Evolutionary conservation across 2,329 filamentous ascomycete genomes (phyloP), one percentile per base, ranked within the genome.

Genomic region (Thermothelomyces thermophilus): DNA sequence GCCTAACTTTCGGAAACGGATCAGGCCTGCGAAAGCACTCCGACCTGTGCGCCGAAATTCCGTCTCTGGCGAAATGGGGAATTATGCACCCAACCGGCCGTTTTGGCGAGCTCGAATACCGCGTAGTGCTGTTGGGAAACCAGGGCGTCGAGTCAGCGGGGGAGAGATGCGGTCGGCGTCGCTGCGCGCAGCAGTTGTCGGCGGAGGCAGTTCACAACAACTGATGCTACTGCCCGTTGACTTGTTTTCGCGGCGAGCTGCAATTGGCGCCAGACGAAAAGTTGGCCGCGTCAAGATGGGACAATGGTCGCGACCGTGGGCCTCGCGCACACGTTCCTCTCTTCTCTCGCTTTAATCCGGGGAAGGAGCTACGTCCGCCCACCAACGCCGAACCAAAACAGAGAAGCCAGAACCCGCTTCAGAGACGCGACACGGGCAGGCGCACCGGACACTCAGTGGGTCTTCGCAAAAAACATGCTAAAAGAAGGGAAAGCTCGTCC

Each of bases 371-470:
- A 48, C 8, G 30, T 20, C 16, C 13, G 48, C 49, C 43, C 40
- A 48, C 42, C 22, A 51, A 44, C 11, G 22, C 22, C 30, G 33
- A 44, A 48, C 42, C 26, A 50, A 42, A n/a, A 20, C 30, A 39
- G 35, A 40, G 20, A 19, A 40, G 13, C 24, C 26, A 30, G 36
- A 41, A 14, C 26, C 20, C 43, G 13, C 24, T 26, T 30, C 26
- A 13, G 36, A 39, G 41, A 49, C 46, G 48, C 52, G 52, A 54
- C 48, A 44, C 41, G 48, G 33, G 11, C 43, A 44, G 46, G 41
- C 41, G 39, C 52, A 50, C 33, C 33, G 2, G 46, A 16, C n/a
- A n/a, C 17, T 48, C 45, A 49, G 41, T 44, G 48, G 48, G 13
- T 40, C 51, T 36, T 22, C 28, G 33, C 51, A 48, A n/a, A 48